Evolutionary conservation across 225 moss, liverwort and hornwort genomes (phyloP), one percentile per base, ranked within the genome.

Genomic region (Bryoerythrophyllum caledonicum): DNA sequence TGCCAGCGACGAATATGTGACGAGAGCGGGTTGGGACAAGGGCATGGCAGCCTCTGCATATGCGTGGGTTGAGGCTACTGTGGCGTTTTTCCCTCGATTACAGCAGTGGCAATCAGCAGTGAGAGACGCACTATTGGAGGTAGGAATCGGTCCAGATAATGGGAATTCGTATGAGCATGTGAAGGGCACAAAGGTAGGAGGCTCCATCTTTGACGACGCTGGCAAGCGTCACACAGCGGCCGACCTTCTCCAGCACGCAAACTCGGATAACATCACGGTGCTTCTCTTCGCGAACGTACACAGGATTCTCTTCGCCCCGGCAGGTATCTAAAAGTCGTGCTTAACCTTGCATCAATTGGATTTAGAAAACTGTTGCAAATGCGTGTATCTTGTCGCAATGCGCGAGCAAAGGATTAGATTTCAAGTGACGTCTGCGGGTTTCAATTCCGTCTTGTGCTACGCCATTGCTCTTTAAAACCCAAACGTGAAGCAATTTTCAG

Each of bases 221-320:
- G 91, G 91, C 21, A 77, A 79, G 35, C 91, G 91, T 11, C 84
- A 79, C 84, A 82, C 84, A 38, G 86, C 88, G 13, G 88, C 91
- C 12, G 88, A 91, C 72, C 83, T 91, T 37, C 80, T 91, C 8
- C 78, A 77, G 71, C 79, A 81, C 41, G 86, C 91, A 0, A 73
- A 86, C 27, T 59, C 83, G 15, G 30, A 64, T 15, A 86, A 86
- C 63, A 82, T 88, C 17, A 51, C 34, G 21, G 86, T 91, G n/a
- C 70, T 82, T 37, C 63, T 81, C 49, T 83, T 76, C 46, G 88
- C 88, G 20, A 82, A 75, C 32, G 88, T 78, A 3, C 76, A 83
- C 55, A 79, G 78, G 77, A 81, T 91, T 32, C 8, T 72, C 53
- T 79, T 88, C 74, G 56, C 27, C 17, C 63, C 60, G 20, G 46